Evolutionary conservation across 768 basidiomycete species (phyloP).

Genomic region (Termitomyces sp.): DNA sequence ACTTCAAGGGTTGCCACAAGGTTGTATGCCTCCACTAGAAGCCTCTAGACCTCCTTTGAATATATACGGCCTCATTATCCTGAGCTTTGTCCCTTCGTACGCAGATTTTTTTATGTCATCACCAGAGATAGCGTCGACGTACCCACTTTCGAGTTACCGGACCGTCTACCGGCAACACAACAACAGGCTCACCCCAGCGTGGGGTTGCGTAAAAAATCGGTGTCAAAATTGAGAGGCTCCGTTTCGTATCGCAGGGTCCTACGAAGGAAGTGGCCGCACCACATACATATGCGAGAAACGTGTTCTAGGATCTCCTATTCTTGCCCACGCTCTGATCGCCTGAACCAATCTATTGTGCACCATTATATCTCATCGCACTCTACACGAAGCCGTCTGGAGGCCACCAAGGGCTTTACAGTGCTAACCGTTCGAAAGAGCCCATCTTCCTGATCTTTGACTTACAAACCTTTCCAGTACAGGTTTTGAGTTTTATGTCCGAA

Average conservation of each 20-base stretch:
- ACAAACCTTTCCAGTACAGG: background rate
- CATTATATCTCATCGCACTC: background rate
- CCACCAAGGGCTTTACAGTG: background rate
- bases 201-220: too few species aligned
- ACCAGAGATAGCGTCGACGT: constrained; percentile 7
- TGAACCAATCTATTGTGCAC: too few species aligned
- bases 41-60: background rate
- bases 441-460: background rate
- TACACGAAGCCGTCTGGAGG: background rate
- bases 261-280: background rate
- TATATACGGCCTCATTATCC: background rate
- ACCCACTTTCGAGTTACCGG: constrained; percentile 4
- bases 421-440: background rate
- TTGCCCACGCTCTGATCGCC: background rate
- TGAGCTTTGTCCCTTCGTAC: background rate
- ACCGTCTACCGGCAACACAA: background rate
- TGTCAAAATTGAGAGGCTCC: background rate
- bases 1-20: background rate
- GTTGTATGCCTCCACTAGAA: background rate
- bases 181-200: background rate
- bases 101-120: background rate
- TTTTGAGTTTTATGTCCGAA: constrained; percentile 5
- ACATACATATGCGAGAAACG: background rate
- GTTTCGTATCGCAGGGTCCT: background rate
- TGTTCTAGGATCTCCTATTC: background rate